A percentile compares a stretch with the other conserved stretches of the same genome.
Conservation (phyloP, 2,329 filamentous ascomycete species). For the Aspergillus versicolor region DNA sequence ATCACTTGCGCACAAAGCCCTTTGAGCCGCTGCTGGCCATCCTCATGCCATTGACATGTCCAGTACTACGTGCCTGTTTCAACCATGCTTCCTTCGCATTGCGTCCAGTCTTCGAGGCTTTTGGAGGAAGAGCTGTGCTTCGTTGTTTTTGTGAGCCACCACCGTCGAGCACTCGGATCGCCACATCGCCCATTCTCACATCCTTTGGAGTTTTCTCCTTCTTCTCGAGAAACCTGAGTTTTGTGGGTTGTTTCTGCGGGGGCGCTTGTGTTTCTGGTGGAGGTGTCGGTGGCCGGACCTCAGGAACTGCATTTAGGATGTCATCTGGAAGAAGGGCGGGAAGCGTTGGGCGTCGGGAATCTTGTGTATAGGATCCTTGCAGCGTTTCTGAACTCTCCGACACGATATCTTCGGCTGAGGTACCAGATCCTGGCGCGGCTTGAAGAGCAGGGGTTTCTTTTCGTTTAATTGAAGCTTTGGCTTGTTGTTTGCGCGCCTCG, state of each 20-base stretch:
- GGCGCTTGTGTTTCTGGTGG: conserved; percentile 34
- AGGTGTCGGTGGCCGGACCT: conserved; percentile 45
- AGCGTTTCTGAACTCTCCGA: conserved; percentile 45
- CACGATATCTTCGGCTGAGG: conserved; percentile 32
- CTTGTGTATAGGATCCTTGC: conserved; percentile 38
- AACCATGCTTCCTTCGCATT: conserved; percentile 42
- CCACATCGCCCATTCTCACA: conserved; percentile 48
- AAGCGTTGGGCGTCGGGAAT: conserved; percentile 39
- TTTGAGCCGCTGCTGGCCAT: conserved; percentile 36
- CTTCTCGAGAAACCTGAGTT: conserved; percentile 50
- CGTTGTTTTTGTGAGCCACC: conserved; percentile 32
- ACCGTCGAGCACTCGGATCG: conserved; percentile 49
- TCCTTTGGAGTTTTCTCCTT: conserved; percentile 52
- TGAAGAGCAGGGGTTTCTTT: conserved; percentile 19
- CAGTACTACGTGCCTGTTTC: conserved; percentile 33
- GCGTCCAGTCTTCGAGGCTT: conserved; percentile 41
- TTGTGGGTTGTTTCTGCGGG: conserved; percentile 37
- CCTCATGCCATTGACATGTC: conserved; percentile 35
- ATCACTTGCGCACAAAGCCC: conserved; percentile 37
- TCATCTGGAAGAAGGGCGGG: conserved; percentile 53
- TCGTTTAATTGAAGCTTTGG: conserved; percentile 31
- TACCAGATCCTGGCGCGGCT: not conserved
- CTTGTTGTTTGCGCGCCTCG: conserved; percentile 40
- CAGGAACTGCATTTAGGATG: conserved; percentile 49
- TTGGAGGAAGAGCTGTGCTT: conserved; percentile 46